Percentiles rank a stretch among this genome's conserved stretches.
phyloP scores from a whole-genome alignment of 768 basidiomycete species.

The Hydnomerulius pinastri region DNA sequence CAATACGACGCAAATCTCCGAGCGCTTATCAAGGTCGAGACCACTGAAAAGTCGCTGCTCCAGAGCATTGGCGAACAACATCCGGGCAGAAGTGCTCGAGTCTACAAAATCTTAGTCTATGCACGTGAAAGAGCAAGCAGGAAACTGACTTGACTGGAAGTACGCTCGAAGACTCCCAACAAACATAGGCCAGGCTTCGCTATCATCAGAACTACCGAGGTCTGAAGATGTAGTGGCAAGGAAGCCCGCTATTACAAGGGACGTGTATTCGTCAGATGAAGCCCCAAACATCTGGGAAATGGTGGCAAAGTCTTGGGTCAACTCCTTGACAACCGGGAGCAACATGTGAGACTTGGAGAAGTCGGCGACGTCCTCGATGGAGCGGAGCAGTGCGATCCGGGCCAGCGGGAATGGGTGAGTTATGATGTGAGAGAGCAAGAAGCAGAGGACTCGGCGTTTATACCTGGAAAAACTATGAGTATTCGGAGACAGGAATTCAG shows the following conservation, averaged over 20 bases:
- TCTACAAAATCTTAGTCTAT: constrained; percentile 34
- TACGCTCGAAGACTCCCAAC: constrained; percentile 42
- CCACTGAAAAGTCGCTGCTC: constrained; percentile 56
- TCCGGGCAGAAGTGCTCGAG: constrained; percentile 37
- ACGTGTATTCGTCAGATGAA: constrained; percentile 35
- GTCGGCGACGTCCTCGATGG: constrained; percentile 43
- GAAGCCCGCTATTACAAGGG: constrained; percentile 48
- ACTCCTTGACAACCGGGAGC: constrained; percentile 53
- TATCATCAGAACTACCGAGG: constrained; percentile 45
- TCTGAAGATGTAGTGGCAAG: constrained; percentile 46
- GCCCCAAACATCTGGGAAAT: constrained; percentile 39
- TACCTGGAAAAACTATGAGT: constrained; percentile 44
- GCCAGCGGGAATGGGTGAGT: constrained; percentile 50
- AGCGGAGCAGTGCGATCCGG: constrained; percentile 55
- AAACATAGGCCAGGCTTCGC: constrained; percentile 53
- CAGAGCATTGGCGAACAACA: constrained; percentile 45
- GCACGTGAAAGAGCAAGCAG: not conserved
- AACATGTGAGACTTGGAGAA: constrained; percentile 53
- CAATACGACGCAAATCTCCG: constrained; percentile 57
- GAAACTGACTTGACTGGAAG: constrained; percentile 47
- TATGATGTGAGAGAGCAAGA: constrained; percentile 76
- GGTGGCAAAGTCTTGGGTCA: constrained; percentile 29
- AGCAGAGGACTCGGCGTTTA: constrained; percentile 72
- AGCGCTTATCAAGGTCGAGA: constrained; percentile 54
- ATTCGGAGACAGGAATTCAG: not conserved